phyloP scores from a whole-genome alignment of 2,329 filamentous ascomycete genomes.

The Aspergillus oerlinghausenensis region DNA sequence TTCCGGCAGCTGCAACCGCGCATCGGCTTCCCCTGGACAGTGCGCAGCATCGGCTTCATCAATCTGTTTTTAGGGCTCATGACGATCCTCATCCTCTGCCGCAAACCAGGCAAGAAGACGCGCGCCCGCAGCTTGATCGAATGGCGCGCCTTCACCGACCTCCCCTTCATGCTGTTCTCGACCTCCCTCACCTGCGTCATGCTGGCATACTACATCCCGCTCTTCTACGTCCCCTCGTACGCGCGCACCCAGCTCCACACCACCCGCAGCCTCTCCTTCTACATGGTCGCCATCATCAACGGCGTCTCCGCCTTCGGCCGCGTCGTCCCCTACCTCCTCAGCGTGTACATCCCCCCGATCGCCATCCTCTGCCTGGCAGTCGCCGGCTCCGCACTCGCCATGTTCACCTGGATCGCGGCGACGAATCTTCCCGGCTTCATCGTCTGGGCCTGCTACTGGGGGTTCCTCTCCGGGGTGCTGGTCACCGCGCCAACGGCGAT shows the following conservation, averaged over 20 bases:
- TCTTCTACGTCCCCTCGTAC: constrained; percentile 42
- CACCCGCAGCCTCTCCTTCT: constrained; percentile 41
- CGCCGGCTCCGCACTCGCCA: constrained; percentile 22
- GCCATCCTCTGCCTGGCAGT: constrained; percentile 17
- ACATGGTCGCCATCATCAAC: constrained; percentile 51
- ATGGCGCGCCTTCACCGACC: constrained; percentile 35
- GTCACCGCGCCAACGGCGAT: constrained; percentile 29
- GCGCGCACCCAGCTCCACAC: constrained; percentile 45
- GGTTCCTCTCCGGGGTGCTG: constrained; percentile 26
- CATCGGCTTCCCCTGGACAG: constrained; percentile 58
- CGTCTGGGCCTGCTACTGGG: constrained; percentile 31
- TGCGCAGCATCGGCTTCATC: constrained; percentile 54
- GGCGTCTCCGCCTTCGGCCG: constrained; percentile 48
- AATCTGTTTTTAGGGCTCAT: constrained; percentile 38
- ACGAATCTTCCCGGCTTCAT: constrained; percentile 21
- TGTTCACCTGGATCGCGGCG: constrained; percentile 31
- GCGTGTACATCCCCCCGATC: constrained; percentile 23
- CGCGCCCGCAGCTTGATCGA: constrained; percentile 40
- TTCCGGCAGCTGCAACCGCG: constrained; percentile 50
- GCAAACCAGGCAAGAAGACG: constrained; percentile 33
- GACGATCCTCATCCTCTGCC: constrained; percentile 34
- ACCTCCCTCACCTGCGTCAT: constrained; percentile 44
- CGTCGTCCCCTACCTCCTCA: constrained; percentile 44
- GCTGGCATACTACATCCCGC: constrained; percentile 45
- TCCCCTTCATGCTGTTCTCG: constrained; percentile 40